Base-by-base conservation (phyloP, 495 filamentous ascomycete species). In the Aspergillus biplanus region DNA sequence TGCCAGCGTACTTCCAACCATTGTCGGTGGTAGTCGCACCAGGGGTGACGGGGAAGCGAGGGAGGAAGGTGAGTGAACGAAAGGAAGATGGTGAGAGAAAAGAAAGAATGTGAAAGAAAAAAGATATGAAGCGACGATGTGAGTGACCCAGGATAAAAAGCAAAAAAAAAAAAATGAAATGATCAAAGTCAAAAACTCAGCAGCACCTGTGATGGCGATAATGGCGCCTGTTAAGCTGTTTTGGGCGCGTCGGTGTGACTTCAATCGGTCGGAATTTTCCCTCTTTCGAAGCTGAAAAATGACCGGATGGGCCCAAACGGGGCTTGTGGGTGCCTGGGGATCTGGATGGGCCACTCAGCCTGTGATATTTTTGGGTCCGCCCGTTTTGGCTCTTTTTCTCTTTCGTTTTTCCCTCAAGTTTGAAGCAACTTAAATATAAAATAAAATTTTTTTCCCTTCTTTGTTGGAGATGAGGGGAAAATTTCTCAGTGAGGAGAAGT, bases 231-330 rank as follows among this genome's bases (percentile, higher is more conserved):
- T 61, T 65, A 60, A 71, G 68, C 77, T 80, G 69, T 70, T 78
- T 80, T 73, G 69, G 76, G 77, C 71, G 75, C 74, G 75, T 74
- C 77, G 77, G 77, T 80, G 77, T 78, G 66, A 52, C 64, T 39
- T 27, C 39, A 12, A 56, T 47, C 33, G 35, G 56, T 52, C 62
- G 62, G 64, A 59, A 62, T 59, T 62, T 62, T 62, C n/a, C 59
- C 60, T 47, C 46, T 53, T 61, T 37, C 61, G 48, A 34, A 18
- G 31, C 11, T 27, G 33, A 27, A 66, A 53, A 58, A 54, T 52
- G 46, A 33, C 44, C 50, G 37, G 39, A 33, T 37, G 31, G 58
- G 46, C 53, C 33, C 15, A 13, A 35, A 15, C 33, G 46, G 16
- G 53, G 31, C 33, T 46, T n/a, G 63, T 65, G 63, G 57, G 53